Evolutionary conservation across 805 yeast genomes (phyloP).

Genomic region (Helenozyma rhizophorensis): DNA sequence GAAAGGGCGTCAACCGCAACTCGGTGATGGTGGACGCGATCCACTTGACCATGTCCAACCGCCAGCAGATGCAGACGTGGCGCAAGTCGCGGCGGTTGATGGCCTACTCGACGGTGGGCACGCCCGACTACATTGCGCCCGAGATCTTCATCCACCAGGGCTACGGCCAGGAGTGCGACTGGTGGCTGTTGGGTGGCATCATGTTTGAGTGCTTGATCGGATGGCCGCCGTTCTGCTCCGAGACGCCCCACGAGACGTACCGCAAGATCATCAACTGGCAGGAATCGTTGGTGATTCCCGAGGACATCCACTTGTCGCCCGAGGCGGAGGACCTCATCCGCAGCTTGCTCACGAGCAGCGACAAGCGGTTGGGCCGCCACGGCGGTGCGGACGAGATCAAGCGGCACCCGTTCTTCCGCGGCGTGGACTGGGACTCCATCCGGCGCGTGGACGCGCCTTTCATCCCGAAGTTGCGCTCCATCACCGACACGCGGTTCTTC

Average conservation of each 20-base stretch:
- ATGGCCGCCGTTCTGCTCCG: slow-evolving; percentile 96
- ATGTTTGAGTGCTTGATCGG: slow-evolving; percentile 96
- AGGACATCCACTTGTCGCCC: slow-evolving; percentile 82
- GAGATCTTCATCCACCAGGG: slow-evolving; percentile 92
- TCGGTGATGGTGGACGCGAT: slow-evolving; percentile 91
- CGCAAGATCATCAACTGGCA: slow-evolving; percentile 89
- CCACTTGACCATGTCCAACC: slow-evolving; percentile 89
- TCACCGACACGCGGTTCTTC: slow-evolving; percentile 96
- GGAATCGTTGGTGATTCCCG: slow-evolving; percentile 83
- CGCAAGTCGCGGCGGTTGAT: slow-evolving; percentile 83
- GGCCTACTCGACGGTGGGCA: slow-evolving; percentile 96
- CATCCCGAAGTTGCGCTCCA: slow-evolving; percentile 83
- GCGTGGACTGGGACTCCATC: slow-evolving; percentile 93
- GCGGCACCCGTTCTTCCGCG: slow-evolving; percentile 86
- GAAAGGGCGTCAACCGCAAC: slow-evolving; percentile 42
- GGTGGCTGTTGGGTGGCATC: slow-evolving; percentile 97
- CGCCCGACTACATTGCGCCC: slow-evolving; percentile 95
- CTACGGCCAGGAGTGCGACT: slow-evolving; percentile 94
- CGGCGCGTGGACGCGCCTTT: slow-evolving; percentile 89
- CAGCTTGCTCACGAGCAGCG: slow-evolving; percentile 70
- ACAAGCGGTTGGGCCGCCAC: slow-evolving; percentile 75
- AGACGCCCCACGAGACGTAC: slow-evolving; percentile 91
- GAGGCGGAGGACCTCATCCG: slow-evolving; percentile 87
- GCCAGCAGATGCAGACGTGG: slow-evolving; percentile 96
- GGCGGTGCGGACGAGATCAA: slow-evolving; percentile 93